Evolutionary conservation across 371 early-diverging fungal species (phyloP).

Genomic region (Actinomucor elegans): DNA sequence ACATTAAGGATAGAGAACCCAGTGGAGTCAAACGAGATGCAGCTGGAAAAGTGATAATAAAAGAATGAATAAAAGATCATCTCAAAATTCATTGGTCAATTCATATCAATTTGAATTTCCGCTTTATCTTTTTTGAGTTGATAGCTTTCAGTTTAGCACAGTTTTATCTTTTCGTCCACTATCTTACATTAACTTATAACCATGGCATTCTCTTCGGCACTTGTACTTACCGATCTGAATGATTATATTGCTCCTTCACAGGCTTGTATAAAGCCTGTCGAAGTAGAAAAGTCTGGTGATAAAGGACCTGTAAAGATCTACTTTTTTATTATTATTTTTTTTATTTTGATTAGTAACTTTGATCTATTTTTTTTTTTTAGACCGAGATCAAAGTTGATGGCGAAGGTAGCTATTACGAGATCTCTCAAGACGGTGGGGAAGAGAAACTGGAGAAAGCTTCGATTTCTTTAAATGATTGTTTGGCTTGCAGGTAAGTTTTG

Average conservation of each 20-base stretch:
- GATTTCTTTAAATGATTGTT: conserved; percentile 92
- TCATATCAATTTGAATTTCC: background rate
- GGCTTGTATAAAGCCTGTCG: conserved; percentile 94
- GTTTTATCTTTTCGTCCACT: background rate
- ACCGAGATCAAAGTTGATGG: conserved; percentile 68
- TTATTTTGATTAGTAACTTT: conserved; percentile 3
- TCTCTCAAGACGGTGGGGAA: conserved; percentile 76
- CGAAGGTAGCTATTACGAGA: conserved; percentile 77
- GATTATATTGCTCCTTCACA: conserved; percentile 95
- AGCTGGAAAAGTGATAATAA: background rate
- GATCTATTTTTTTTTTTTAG: conserved; percentile 25
- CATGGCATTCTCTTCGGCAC: conserved; percentile 78
- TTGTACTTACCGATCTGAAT: conserved; percentile 88
- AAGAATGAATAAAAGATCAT: background rate
- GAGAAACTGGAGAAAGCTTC: conserved; percentile 83
- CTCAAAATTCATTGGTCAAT: too few species aligned
- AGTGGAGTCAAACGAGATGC: conserved; percentile 2
- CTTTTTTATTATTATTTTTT: background rate
- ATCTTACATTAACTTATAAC: conserved; percentile 9
- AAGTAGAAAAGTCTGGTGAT: conserved; percentile 64
- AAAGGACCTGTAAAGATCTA: conserved; percentile 30
- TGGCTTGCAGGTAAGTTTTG: conserved; percentile 88
- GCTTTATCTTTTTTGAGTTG: background rate
- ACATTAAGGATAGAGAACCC: conserved; percentile 14
- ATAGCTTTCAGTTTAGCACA: too few species aligned